Evolutionary conservation across 2,329 filamentous ascomycete genomes (phyloP), one percentile per base, ranked within the genome.

Genomic region (Ilyonectria robusta): DNA sequence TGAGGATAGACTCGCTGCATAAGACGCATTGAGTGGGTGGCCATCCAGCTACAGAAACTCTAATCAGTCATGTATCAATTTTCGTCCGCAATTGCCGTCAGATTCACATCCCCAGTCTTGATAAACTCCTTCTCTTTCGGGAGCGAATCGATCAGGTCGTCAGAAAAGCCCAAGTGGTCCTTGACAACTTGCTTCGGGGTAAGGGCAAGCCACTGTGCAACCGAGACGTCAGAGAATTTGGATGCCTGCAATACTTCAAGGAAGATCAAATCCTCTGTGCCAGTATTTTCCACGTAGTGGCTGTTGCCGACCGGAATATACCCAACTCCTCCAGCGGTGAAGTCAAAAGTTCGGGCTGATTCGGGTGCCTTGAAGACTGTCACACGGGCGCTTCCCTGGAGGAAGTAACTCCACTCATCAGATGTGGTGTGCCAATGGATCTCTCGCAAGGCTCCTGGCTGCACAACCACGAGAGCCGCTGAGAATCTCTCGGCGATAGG

Each of bases 81-180:
- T 11, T 33, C 31, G 11, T 33, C 31, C 2, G 31, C 31, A 11
- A 33, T 33, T 33, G 31, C 31, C 11, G 31, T 33, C 31, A 33
- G 8, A 33, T 33, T 33, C 31, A 33, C 31, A 33, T 61, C 23
- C 23, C 58, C 58, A 7, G 51, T 37, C 26, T 61, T 61, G 11
- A 61, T 61, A 9, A 46, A 61, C 37, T 61, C 47, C 48, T 61
- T 61, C 48, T 61, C 58, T 35, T 61, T 61, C 11, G 58, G 58
- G 7, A 61, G n/a, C 9, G 58, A 61, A 19, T 61, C 58, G 9
- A 61, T 53, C 2, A 61, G 46, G 37, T 44, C 17, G n/a, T 61
- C 48, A 3, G 58, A 54, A 11, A 61, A 37, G 2, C 44, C 13
- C 6, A 61, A 37, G n/a, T 61, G 58, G n/a, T 61, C 58, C 26